Conservation (phyloP, 2,329 filamentous ascomycete genomes). For the Xylaria sp. region DNA sequence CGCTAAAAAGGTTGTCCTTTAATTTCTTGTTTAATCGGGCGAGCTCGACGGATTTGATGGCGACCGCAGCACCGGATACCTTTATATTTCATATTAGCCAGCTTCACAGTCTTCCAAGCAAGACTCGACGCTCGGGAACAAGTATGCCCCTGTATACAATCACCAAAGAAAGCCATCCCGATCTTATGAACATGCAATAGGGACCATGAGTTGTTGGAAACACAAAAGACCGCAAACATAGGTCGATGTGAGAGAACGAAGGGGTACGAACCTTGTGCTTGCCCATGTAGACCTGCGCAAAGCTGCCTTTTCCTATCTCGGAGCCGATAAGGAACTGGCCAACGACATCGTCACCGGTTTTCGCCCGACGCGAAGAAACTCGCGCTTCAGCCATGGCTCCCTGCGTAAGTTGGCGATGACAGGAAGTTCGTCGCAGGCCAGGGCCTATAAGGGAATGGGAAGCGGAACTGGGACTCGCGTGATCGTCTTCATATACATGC, state of each 20-base stretch:
- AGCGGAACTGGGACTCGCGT: slow-evolving; percentile 42
- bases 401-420: slow-evolving; percentile 48
- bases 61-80: slow-evolving; percentile 84
- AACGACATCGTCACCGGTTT: slow-evolving; percentile 57
- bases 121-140: slow-evolving; percentile 3
- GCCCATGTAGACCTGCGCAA: slow-evolving; percentile 92
- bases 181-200: slow-evolving; percentile 20
- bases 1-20: slow-evolving; percentile 92
- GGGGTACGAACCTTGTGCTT: slow-evolving; percentile 76
- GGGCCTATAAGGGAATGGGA: slow-evolving; percentile 48
- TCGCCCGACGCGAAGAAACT: slow-evolving; percentile 49
- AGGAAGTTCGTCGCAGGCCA: slow-evolving; percentile 49
- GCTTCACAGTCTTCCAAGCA: slow-evolving; percentile 11
- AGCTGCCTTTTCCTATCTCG: slow-evolving; percentile 97
- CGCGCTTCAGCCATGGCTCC: slow-evolving; percentile 49
- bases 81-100: slow-evolving; percentile 52
- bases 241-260: slow-evolving; percentile 17
- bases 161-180: slow-evolving; percentile 4
- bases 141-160: neutral
- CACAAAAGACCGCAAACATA: slow-evolving; percentile 18
- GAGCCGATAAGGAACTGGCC: slow-evolving; percentile 84
- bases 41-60: slow-evolving; percentile 96
- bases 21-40: slow-evolving; percentile 93
- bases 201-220: slow-evolving; percentile 26
- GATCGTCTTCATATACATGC: slow-evolving; percentile 48